Evolutionary conservation across 78 protist species (phyloP).

Genomic region (Paulinella micropora): DNA sequence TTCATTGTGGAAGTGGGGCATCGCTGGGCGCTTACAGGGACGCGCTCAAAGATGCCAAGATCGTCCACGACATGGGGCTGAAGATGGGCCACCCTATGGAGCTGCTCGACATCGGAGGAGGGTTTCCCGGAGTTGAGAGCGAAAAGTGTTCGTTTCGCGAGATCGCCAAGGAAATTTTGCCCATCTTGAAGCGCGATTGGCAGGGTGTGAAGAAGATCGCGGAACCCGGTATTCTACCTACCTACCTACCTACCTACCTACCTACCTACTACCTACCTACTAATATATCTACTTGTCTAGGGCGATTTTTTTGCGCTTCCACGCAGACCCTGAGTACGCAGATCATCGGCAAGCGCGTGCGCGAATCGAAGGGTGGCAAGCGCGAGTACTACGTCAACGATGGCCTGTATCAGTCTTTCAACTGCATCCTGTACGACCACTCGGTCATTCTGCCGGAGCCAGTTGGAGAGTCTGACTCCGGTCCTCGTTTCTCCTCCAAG

Average conservation of each 20-base stretch:
- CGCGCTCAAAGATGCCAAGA: conserved; percentile 17
- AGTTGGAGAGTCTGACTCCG: too few relatives aligned
- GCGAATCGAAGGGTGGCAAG: background rate
- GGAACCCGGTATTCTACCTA: too few relatives aligned
- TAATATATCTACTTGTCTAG: too few relatives aligned
- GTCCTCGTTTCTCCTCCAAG: too few relatives aligned
- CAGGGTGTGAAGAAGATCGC: conserved; percentile 69
- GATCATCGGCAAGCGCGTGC: conserved; percentile 41
- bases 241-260: too few relatives aligned
- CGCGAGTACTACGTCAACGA: conserved; percentile 61
- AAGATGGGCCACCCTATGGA: conserved; percentile 26
- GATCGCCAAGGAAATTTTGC: conserved; percentile 42
- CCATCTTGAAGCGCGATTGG: conserved; percentile 48
- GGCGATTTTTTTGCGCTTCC: conserved; percentile 62
- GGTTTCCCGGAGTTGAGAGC: conserved; percentile 73
- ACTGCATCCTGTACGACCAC: conserved; percentile 73
- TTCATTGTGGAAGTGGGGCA: conserved; percentile 12
- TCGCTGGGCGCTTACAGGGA: background rate
- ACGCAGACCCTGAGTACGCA: conserved; percentile 51
- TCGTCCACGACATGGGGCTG: background rate
- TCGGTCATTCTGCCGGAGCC: conserved; percentile 25
- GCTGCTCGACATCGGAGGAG: conserved; percentile 93
- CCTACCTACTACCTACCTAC: too few relatives aligned
- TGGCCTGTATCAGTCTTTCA: conserved; percentile 81
- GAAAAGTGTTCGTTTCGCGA: conserved; percentile 35